A percentile compares a stretch with the other conserved stretches of the same genome.
Evolutionary conservation across 495 filamentous ascomycete species (phyloP).

Genomic region (Podospora fimiseda): DNA sequence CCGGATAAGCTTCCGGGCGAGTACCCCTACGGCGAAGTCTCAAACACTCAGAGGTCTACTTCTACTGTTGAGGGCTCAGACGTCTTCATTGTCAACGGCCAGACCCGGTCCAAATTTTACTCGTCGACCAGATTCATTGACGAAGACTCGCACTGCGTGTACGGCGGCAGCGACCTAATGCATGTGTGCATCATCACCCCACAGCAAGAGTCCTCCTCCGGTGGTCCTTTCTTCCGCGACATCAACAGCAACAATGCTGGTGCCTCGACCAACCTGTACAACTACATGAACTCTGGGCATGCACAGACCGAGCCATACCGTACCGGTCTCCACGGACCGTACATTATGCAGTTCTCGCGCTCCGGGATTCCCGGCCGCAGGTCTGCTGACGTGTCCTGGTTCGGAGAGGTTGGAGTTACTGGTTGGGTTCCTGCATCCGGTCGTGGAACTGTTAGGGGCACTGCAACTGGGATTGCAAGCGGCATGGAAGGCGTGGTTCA

Average conservation of each 20-base stretch:
- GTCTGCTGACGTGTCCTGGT: constrained; percentile 52
- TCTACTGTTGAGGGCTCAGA: constrained; percentile 55
- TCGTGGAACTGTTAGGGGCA: constrained; percentile 55
- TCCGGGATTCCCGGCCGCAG: constrained; percentile 47
- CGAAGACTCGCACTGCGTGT: constrained; percentile 56
- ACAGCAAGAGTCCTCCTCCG: constrained; percentile 46
- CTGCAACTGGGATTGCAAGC: constrained; percentile 43
- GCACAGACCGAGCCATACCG: constrained; percentile 57
- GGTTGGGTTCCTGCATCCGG: constrained; percentile 50
- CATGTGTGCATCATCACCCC: constrained; percentile 49
- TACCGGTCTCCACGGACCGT: constrained; percentile 62
- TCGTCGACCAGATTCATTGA: constrained; percentile 62
- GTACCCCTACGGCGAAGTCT: constrained; percentile 43
- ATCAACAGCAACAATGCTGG: constrained; percentile 60
- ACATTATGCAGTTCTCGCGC: constrained; percentile 55
- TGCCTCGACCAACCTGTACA: constrained; percentile 53
- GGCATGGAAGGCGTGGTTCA: constrained; percentile 53
- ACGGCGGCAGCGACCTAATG: constrained; percentile 36
- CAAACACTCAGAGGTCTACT: constrained; percentile 45
- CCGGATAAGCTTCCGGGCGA: constrained; percentile 50
- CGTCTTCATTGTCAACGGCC: constrained; percentile 53
- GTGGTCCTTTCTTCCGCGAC: constrained; percentile 58
- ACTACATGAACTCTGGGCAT: constrained; percentile 63
- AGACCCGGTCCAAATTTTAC: constrained; percentile 65
- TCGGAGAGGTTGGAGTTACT: constrained; percentile 48